Percentiles rank a stretch among this genome's conserved stretches.
phyloP scores from a whole-genome alignment of 1,284 basidiomycete species.

The Rhodofomes roseus region DNA sequence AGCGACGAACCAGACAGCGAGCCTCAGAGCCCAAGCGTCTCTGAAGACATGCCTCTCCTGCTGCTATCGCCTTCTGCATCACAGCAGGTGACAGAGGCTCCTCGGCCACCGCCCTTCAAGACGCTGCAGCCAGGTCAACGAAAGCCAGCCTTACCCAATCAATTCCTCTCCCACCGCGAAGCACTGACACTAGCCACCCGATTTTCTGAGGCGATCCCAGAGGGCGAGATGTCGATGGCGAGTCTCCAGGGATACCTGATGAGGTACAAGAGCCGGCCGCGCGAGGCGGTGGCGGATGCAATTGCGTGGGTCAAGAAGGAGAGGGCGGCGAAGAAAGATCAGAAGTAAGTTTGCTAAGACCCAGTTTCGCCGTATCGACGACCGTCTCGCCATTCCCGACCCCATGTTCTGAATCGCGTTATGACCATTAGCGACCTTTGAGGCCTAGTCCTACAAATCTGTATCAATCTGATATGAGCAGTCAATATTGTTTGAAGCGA shows the following conservation, averaged over 20 bases:
- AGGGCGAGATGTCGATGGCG: constrained; percentile 70
- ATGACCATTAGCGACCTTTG: no score
- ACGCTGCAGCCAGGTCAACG: constrained; percentile 24
- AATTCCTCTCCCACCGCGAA: background rate
- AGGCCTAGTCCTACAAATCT: background rate
- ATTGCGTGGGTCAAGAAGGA: constrained; percentile 26
- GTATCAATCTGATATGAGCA: no score
- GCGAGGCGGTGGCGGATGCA: constrained; percentile 44
- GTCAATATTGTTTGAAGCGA: no score
- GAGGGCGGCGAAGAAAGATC: background rate
- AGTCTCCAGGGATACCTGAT: constrained; percentile 73
- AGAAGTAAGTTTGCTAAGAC: background rate
- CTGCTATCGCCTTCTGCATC: no score
- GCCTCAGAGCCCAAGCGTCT: no score
- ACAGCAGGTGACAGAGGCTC: no score
- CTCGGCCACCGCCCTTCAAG: background rate
- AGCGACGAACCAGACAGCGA: no score
- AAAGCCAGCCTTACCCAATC: constrained; percentile 21
- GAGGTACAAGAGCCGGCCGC: constrained; percentile 61
- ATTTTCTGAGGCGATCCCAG: constrained; percentile 60
- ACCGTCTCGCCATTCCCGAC: no score
- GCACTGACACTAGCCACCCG: constrained; percentile 40
- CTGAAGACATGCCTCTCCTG: no score
- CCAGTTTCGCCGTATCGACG: no score
- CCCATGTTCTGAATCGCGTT: no score